Percentiles rank a stretch among this genome's conserved stretches.
These are phyloP conservation scores for Coniosporium tulheliwenetii DNA, from an alignment of 2,329 filamentous ascomycete species.

Conservation along the genomic window DNA sequence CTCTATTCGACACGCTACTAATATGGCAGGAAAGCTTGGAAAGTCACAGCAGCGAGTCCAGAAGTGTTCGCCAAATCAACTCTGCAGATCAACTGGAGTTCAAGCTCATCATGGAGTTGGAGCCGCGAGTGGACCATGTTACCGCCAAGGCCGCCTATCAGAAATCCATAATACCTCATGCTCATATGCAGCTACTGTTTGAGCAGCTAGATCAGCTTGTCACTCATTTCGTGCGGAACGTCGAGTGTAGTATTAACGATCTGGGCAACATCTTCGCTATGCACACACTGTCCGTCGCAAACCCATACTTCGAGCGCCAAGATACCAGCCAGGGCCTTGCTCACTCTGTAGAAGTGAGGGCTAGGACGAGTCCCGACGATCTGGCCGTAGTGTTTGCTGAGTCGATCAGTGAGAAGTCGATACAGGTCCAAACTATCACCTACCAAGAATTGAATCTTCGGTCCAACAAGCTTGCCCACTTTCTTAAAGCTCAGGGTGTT, in stretches of 20 bases:
- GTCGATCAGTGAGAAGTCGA: constrained; percentile 23
- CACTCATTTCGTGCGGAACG: constrained; percentile 23
- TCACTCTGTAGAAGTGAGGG: constrained; percentile 38
- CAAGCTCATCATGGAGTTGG: constrained; percentile 58
- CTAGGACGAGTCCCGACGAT: constrained; percentile 30
- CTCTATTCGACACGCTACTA: constrained; percentile 63
- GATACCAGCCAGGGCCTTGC: constrained; percentile 14
- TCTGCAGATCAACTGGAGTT: constrained; percentile 64
- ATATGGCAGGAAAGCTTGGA: constrained; percentile 67
- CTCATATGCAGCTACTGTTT: constrained; percentile 41
- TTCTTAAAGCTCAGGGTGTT: constrained; percentile 33
- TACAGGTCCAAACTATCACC: constrained; percentile 32
- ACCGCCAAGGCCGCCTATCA: constrained; percentile 40
- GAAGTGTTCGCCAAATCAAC: constrained; percentile 36
- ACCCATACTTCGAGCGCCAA: constrained; percentile 16
- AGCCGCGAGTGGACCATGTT: constrained; percentile 39
- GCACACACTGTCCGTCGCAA: constrained; percentile 22
- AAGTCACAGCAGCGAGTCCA: constrained; percentile 16
- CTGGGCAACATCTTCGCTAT: constrained; percentile 12
- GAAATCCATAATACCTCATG: constrained; percentile 33
- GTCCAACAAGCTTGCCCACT: constrained; percentile 48
- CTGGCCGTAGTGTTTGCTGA: constrained; percentile 50
- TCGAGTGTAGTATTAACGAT: constrained; percentile 16
- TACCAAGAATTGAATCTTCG: constrained; percentile 48
- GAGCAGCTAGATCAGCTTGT: constrained; percentile 45